Evolutionary conservation across 129 eudicot genomes (phyloP), one percentile per base, ranked within the genome.

Genomic region (Arctium minus): DNA sequence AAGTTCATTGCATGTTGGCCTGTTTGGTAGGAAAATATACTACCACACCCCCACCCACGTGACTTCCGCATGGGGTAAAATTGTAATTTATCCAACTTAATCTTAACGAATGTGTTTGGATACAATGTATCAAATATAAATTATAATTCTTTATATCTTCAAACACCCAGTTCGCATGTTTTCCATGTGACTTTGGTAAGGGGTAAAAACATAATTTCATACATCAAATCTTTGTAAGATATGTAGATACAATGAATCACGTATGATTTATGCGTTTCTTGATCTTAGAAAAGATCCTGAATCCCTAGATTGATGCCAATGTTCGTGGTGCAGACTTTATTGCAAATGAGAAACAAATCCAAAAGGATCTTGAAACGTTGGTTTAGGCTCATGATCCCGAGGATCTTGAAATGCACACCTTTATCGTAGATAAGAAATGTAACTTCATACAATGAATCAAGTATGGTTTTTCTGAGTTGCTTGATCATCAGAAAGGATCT

Each of bases 1-100:
- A 79, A 79, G 32, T 79, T 68, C 82, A 67, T 39, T 79, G 82
- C 17, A 79, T 68, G 75, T 67, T 79, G 82, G 65, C 65, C n/a
- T 37, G 40, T 68, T 68, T 27, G 44, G 82, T 79, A 40, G 2
- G 75, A 79, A 68, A 68, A 39, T 79, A 15, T 30, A 39, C 67
- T 6, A 39, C 60, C 40, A 22, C 30, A 30, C 36, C 81, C 68
- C 40, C 74, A 79, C 40, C 64, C 75, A 67, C 62, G 38, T 75
- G 79, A 62, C 75, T 37, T 72, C 75, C 30, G 46, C 37, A 72
- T 72, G 75, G 39, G 50, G 36, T 38, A 22, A 67, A 76, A 76
- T 27, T 76, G 1, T 32, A 6, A 32, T 65, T 48, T 35, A 76
- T 3, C 37, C 30, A 17, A 48, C 36, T 32, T 31, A 9, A 37